phyloP scores from a whole-genome alignment of 2,329 filamentous ascomycete genomes.

The Bipolaris victoriae region DNA sequence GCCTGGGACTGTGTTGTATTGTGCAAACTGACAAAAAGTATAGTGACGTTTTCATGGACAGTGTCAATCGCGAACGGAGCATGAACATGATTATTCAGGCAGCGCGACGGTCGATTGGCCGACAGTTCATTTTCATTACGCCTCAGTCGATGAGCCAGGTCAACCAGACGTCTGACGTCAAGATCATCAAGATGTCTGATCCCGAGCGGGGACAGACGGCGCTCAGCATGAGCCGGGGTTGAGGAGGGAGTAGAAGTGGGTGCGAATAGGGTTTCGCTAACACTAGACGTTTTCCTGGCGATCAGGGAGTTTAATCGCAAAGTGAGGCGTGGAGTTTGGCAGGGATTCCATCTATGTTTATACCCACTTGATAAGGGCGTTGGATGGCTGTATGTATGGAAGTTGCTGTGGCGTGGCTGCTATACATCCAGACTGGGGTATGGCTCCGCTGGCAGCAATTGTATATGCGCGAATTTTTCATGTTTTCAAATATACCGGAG shows the following conservation, averaged over 20 bases:
- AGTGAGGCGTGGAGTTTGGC: neutral
- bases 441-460: no score
- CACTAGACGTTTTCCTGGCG: neutral
- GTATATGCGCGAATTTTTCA: neutral
- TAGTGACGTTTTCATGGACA: slow-evolving; percentile 97
- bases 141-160: slow-evolving; percentile 75
- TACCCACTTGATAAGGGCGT: slow-evolving; percentile 27
- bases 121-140: slow-evolving; percentile 96
- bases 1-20: neutral
- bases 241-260: neutral
- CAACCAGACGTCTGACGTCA: slow-evolving; percentile 67
- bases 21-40: slow-evolving; percentile 18
- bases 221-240: slow-evolving; percentile 39
- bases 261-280: neutral
- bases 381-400: neutral
- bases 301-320: neutral
- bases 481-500: neutral
- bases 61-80: slow-evolving; percentile 89
- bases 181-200: slow-evolving; percentile 72
- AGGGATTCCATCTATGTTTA: slow-evolving; percentile 21
- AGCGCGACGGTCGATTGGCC: slow-evolving; percentile 82
- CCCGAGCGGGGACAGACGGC: slow-evolving; percentile 59
- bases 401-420: neutral
- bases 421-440: neutral
- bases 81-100: slow-evolving; percentile 92